Conservation (phyloP, 2,329 filamentous ascomycete species). For the Colletotrichum godetiae region DNA sequence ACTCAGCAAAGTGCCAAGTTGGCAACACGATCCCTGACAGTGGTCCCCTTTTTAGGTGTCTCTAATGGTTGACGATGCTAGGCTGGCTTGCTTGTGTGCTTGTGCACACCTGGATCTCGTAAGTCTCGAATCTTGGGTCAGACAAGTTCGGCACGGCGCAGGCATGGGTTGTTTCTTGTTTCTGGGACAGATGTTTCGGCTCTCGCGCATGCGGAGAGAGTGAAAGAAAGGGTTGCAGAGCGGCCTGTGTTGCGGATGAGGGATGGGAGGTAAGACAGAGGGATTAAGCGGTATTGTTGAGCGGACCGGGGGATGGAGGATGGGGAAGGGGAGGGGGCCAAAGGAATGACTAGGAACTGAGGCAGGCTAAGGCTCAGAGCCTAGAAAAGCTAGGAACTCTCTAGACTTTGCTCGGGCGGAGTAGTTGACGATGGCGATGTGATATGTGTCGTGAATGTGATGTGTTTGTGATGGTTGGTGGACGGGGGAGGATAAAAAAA, state of each 20-base stretch:
- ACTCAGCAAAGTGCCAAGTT: neutral
- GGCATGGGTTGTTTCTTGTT: constrained; percentile 8
- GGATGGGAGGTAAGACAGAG: neutral
- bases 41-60: neutral
- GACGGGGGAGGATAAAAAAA: neutral
- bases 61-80: neutral
- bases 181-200: constrained; percentile 11
- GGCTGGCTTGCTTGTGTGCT: neutral
- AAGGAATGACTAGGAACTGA: neutral
- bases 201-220: neutral
- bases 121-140: neutral
- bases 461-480: neutral
- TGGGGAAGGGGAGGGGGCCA: neutral
- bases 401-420: neutral
- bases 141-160: constrained; percentile 12
- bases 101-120: neutral
- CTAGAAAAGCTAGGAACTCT: neutral
- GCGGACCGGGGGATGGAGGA: neutral
- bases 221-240: neutral
- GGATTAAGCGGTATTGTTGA: neutral
- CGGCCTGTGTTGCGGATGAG: neutral
- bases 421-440: neutral
- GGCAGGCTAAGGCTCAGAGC: neutral
- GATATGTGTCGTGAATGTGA: neutral
- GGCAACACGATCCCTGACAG: neutral